Evolutionary conservation across 306 rosid genomes (phyloP), one percentile per base, ranked within the genome.

Genomic region (Dicorynia guianensis): DNA sequence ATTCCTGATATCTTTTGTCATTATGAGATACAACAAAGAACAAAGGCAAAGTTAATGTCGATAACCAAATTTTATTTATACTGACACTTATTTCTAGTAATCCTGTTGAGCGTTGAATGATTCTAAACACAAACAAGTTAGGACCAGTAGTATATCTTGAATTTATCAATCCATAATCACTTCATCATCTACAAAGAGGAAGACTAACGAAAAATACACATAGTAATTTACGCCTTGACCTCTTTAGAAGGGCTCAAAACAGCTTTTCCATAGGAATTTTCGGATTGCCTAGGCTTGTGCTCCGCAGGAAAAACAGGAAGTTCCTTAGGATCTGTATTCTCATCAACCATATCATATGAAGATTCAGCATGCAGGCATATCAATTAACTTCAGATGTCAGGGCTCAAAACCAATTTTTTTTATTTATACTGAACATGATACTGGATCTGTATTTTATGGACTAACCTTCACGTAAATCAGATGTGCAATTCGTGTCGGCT

Each of bases 401-500:
- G 39, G 52, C 18, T 30, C 61, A 11, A 44, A 58, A 56, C 13
- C 50, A 50, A 71, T 33, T 12, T 2, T 3, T 54, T 5, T 10
- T 5, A 36, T 35, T 33, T 13, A 67, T 15, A 44, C 8, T 11
- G 9, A 30, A 48, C 11, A 40, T 5, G 59, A 38, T 39, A 44
- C 54, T 43, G 8, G 39, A 43, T 65, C 11, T 46, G 4, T 9
- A 10, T 8, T 15, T 72, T 13, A 8, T 18, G 17, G 18, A 3
- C 39, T 81, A 19, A 87, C 92, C 95, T 83, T 72, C 62, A 25
- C 11, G 67, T 58, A 67, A 72, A 38, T 79, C 55, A 80, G 71
- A 48, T 65, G 74, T 47, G 71, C 18, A 25, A 2, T 25, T 61
- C 0, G 71, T 17, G 20, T 40, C 4, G 18, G 20, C 54, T 1